Base-by-base conservation (phyloP, 495 filamentous ascomycete genomes). In the Choiromyces venosus region DNA sequence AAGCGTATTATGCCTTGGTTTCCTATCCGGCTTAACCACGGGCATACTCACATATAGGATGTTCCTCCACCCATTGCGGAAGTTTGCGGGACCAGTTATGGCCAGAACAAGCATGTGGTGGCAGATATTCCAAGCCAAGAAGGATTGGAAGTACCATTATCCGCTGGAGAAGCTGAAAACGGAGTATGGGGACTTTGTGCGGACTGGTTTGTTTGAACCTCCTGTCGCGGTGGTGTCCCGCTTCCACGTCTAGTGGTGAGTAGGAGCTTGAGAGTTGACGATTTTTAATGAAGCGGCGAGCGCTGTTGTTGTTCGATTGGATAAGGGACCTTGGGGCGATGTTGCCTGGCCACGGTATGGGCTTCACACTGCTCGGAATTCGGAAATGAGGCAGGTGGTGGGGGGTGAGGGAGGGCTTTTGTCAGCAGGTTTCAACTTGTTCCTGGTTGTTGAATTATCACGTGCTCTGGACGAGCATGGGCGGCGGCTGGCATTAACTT, bases 51-150 rank as follows among this genome's bases (percentile, higher is more conserved):
- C 86, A 68, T 90, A 90, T 35, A 61, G 76, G 21, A 40, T 89
- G 64, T 88, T 84, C 74, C 85, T 91, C 76, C 90, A 91, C 78
- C 89, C 89, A 7, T 80, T 91, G 7, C 85, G 88, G n/a, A 88
- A 87, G 76, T 91, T 90, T 72, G 89, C 89, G 2, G 90, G 90
- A 0, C 90, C 90, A 0, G 82, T 87, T 40, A 79, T 89, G 2
- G 76, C 76, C 4, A 18, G 56, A 38, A 82, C 88, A 64, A 87
- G 88, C 29, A 84, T 86, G 74, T 85, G 83, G 71, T 86, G 88
- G 79, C 82, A 85, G 52, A 83, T 86, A 52, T 88, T 88, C 73
- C 85, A 90, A 81, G 84, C 87, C 36, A 88, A 82, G 80, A 85
- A 83, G 73, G 87, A 37, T 0, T 52, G 88, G 56, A 87, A 91